Base-by-base conservation (phyloP, 2,329 filamentous ascomycete species). In the Fusarium clavum region DNA sequence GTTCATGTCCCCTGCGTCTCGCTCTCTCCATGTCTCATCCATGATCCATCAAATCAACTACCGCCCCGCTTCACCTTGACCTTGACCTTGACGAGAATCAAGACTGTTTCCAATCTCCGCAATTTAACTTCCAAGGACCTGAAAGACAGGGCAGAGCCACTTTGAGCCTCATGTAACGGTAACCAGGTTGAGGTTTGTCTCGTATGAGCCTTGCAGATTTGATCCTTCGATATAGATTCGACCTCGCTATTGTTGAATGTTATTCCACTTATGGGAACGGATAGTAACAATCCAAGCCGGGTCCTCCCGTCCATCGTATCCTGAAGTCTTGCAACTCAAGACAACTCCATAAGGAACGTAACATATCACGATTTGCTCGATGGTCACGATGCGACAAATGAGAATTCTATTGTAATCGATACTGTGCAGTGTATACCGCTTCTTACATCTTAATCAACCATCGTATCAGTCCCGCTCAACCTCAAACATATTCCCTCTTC, bases 121-220 rank as follows among this genome's bases (percentile, higher is more conserved):
- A 61, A 54, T 54, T 61, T 34, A 29, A 32, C 51, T 69, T 59
- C 45, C 54, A 40, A 44, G 32, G 47, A 22, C 49, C 49, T 52
- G 34, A 59, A 38, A 34, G 18, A 40, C 18, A 56, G 41, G 32
- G 45, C 18, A 54, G 70, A 74, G 40, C 61, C 62, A 58, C 61
- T 65, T 60, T 65, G 61, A 65, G 61, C 54, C 61, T 65, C 62
- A 43, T 51, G 25, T 44, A 44, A 53, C 49, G 27, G 32, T 32
- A 47, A 30, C 63, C 41, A n/a, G 30, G 45, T 41, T 53, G 32
- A 41, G 48, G 32, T 32, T 32, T 27, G 30, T 60, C 53, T 65
- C 62, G 62, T 47, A 53, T 60, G 62, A 61, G 61, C 34, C 30
- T 29, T 54, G 53, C 54, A 65, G 41, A n/a, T 16, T 27, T n/a